Evolutionary conservation across 345 rosid species (phyloP), one percentile per base, ranked within the genome.

Genomic region (Eucalyptus brandiana): DNA sequence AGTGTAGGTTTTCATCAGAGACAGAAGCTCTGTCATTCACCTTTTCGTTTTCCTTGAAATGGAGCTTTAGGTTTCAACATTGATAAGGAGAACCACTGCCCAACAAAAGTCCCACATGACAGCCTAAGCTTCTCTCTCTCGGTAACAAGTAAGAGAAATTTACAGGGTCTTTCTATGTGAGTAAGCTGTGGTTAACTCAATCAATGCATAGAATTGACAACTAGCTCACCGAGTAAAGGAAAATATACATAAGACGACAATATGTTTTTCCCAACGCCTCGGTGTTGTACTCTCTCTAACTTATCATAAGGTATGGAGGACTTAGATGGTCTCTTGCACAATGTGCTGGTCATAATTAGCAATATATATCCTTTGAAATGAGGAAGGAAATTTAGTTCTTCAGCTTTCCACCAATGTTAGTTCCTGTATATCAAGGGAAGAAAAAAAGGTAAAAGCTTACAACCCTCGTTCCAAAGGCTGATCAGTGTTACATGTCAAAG

Each of bases 211-310:
- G 42, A 67, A 32, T 32, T n/a, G 37, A n/a, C 76, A n/a, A 16
- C 40, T 18, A n/a, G 12, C 76, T 8, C 76, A 67, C 40, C 76
- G 1, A 16, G 4, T 7, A 15, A n/a, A 65, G 7, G 72, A 49
- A 49, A 15, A 5, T 49, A 49, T 1, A 49, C 1, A 49, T 49
- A 0, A 12, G 40, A 65, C 2, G 6, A 65, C 19, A 12, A 16
- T n/a, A 8, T 1, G 1, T 69, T 4, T 18, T 32, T 17, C 12
- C 42, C 80, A 69, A 9, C 0, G 3, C 42, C 1, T 17, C 4
- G 37, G 9, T n/a, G 72, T n/a, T 65, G 17, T 28, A 28, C 34
- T 28, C 14, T 62, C 17, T 13, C 1, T 28, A 12, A 12, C 0
- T 62, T 62, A 12, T 28, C 69, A 6, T 13, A 28, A 4, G 32